These are phyloP conservation scores for Aspergillus fumigatus DNA, from an alignment of 2,329 filamentous ascomycete genomes.

Conservation along the genomic window DNA sequence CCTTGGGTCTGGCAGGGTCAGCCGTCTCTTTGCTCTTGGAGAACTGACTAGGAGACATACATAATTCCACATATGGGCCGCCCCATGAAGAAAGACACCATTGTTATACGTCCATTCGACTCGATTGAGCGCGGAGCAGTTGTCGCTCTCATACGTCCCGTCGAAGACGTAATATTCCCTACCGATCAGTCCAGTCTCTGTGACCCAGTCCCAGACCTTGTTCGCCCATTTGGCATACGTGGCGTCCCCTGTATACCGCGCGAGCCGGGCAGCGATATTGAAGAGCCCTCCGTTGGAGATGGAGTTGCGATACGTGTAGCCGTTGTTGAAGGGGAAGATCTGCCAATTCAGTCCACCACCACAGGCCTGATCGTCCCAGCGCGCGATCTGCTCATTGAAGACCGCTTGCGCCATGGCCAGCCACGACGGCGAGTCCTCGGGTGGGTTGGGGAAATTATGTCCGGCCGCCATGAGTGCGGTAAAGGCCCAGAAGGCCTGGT, in stretches of 20 bases:
- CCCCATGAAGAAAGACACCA: slow-evolving; percentile 52
- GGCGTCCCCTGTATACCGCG: slow-evolving; percentile 27
- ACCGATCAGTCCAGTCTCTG: slow-evolving; percentile 47
- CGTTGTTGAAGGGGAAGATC: slow-evolving; percentile 29
- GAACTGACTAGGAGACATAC: slow-evolving; percentile 26
- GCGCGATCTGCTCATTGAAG: slow-evolving; percentile 69
- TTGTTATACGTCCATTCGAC: slow-evolving; percentile 57
- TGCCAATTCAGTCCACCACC: slow-evolving; percentile 59
- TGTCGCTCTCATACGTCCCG: slow-evolving; percentile 48
- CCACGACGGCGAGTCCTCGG: slow-evolving; percentile 63
- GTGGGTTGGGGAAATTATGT: slow-evolving; percentile 35
- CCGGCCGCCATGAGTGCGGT: slow-evolving; percentile 55
- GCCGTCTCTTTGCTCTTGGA: background rate
- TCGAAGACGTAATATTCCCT: slow-evolving; percentile 51
- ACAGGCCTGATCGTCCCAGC: slow-evolving; percentile 66
- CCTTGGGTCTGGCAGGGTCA: slow-evolving; percentile 29
- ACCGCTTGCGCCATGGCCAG: slow-evolving; percentile 73
- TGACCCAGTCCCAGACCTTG: slow-evolving; percentile 59
- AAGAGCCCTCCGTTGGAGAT: slow-evolving; percentile 34
- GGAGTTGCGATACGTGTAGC: slow-evolving; percentile 31
- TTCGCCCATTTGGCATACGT: slow-evolving; percentile 59
- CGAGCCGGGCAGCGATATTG: slow-evolving; percentile 28
- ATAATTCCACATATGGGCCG: slow-evolving; percentile 55
- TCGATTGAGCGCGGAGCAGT: slow-evolving; percentile 50
- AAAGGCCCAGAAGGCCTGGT: slow-evolving; percentile 56